Conservation (phyloP, 169 alveolate genomes). For the Eimeria praecox region DNA sequence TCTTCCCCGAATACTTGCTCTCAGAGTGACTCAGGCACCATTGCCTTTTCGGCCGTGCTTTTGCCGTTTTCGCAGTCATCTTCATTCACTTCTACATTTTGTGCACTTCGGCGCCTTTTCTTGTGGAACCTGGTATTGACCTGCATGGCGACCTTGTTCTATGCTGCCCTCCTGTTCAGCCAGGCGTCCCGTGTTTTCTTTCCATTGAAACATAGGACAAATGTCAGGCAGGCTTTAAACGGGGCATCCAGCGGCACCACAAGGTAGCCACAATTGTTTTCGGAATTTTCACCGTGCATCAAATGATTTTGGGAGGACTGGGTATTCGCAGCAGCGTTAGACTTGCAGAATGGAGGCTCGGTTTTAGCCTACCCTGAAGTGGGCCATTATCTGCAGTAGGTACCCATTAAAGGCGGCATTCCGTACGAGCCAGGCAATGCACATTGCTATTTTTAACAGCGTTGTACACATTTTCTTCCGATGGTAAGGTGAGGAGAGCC, state of each 20-base stretch:
- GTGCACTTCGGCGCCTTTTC: not conserved
- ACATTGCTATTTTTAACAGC: not conserved
- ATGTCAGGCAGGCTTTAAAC: not conserved
- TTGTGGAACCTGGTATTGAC: conserved; percentile 51
- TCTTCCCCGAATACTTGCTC: conserved; percentile 4
- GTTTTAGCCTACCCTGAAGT: not conserved
- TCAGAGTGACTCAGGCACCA: conserved; percentile 7
- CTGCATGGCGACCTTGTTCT: conserved; percentile 9
- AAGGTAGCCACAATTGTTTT: not conserved
- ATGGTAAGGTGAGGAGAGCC: not conserved
- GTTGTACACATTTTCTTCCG: not conserved
- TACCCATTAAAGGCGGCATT: not conserved
- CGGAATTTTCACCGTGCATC: not conserved
- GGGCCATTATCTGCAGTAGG: not conserved
- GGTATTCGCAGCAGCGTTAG: not conserved
- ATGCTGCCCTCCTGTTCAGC: conserved; percentile 40
- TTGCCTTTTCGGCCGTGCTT: not conserved
- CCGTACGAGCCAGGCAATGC: not conserved
- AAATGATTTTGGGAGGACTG: not conserved
- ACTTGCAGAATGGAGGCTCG: not conserved
- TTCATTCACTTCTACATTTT: conserved; percentile 4
- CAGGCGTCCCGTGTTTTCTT: conserved; percentile 56
- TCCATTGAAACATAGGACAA: not conserved
- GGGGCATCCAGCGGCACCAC: not conserved
- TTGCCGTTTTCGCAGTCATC: not conserved